Evolutionary conservation across 805 yeast genomes (phyloP), one percentile per base, ranked within the genome.

Genomic region (Ascoidea asiatica): DNA sequence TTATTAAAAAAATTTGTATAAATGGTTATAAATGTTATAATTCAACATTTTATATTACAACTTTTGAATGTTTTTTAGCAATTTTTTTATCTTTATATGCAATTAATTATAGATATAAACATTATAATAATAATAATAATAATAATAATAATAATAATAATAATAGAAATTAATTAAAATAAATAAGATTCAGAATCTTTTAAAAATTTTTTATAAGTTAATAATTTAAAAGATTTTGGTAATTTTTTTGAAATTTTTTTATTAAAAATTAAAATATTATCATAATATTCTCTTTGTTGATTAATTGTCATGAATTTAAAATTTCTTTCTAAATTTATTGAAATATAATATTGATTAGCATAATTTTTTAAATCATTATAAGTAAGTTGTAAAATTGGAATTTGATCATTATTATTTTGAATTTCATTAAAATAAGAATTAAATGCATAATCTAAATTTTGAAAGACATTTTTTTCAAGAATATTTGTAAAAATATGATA

Each of bases 1-100:
- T 65, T 1, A 72, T 70, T 1, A 52, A 52, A 11, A 55, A 53
- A 15, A 58, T 65, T 5, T 75, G 81, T 46, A 50, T 53, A 4
- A 52, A 57, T 21, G 80, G 81, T 0, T 58, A 58, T 2, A 40
- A 40, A 5, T 76, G 82, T 51, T 81, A 80, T 55, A 56, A 58
- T 39, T 64, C 67, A 22, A 64, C 72, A 0, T 69, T 69, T 43
- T 48, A 54, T 33, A 39, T 60, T 4, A 60, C 65, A 1, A 50
- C 52, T 20, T 40, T 50, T 22, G 51, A 55, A 35, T 50, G 61
- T 4, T 15, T 50, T 4, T 19, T 57, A 5, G 56, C 55, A 5
- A 45, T 50, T 2, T 22, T 54, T 18, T 19, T 49, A 5, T 47
- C 55, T 13, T 37, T 54, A 4, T 42, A 47, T 11, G 52, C 58